Evolutionary conservation across 192 early-diverging fungal genomes (phyloP).

Genomic region (Backusella morwellensis): DNA sequence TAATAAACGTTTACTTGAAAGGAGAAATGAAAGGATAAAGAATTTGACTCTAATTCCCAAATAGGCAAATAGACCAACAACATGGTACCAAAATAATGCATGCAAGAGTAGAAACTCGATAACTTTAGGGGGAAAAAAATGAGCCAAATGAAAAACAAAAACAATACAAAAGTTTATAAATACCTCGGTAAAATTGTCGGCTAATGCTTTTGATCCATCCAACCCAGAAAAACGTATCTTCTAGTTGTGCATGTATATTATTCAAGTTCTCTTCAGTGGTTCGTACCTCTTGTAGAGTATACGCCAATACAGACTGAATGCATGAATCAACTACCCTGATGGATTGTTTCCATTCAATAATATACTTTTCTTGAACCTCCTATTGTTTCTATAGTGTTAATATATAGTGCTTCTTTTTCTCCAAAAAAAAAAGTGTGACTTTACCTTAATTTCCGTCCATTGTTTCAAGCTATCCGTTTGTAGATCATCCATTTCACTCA

Average conservation of each 20-base stretch:
- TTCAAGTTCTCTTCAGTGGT: background rate
- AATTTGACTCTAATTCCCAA: background rate
- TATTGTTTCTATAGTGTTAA: background rate
- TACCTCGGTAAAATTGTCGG: background rate
- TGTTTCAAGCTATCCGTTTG: background rate
- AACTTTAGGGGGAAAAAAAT: background rate
- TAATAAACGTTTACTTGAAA: background rate
- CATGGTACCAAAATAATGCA: background rate
- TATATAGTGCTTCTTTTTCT: background rate
- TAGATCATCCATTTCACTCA: background rate
- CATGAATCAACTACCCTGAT: background rate
- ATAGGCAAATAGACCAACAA: background rate
- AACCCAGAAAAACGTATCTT: background rate
- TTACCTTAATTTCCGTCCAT: background rate
- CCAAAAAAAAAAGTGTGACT: background rate
- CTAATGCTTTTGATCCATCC: background rate
- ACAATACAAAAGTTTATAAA: background rate
- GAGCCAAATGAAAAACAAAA: background rate
- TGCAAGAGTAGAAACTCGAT: background rate
- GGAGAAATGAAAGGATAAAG: background rate
- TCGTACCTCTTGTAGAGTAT: background rate
- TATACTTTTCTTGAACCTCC: background rate
- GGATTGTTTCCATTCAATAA: background rate
- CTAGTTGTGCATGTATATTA: background rate
- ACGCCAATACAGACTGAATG: background rate